A percentile compares a stretch with the other conserved stretches of the same genome.
These are phyloP conservation scores for Ceratocystis variospora DNA, from an alignment of 2,329 filamentous ascomycete species.

Conservation along the genomic window DNA sequence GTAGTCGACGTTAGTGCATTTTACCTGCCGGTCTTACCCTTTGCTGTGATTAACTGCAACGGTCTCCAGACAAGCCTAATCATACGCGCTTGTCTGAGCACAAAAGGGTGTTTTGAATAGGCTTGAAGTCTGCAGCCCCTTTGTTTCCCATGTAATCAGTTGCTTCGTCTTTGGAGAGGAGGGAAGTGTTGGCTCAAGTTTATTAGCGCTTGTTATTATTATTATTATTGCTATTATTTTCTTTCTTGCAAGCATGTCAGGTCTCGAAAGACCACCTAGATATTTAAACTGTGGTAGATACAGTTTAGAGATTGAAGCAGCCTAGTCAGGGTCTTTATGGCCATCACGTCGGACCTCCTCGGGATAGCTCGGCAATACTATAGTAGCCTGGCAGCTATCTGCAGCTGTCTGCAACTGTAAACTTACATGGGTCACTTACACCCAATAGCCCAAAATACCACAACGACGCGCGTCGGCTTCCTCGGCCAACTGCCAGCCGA, in stretches of 20 bases:
- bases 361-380: background rate
- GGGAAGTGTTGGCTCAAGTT: background rate
- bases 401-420: background rate
- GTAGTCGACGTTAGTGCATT: too few species aligned
- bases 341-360: background rate
- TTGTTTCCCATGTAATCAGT: background rate
- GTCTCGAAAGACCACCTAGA: background rate
- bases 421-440: background rate
- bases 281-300: background rate
- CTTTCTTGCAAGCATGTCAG: background rate
- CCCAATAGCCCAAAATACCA: background rate
- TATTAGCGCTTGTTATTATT: too few species aligned
- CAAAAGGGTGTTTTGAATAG: background rate
- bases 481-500: background rate
- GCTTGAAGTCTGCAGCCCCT: background rate
- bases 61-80: background rate
- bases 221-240: too few species aligned
- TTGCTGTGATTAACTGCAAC: background rate
- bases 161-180: background rate
- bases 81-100: slow-evolving; percentile 2
- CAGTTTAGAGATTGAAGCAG: background rate
- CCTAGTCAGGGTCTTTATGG: background rate
- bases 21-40: too few species aligned
- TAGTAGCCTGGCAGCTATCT: background rate
- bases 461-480: background rate